A percentile compares a stretch with the other conserved stretches of the same genome.
Conservation (phyloP, 2,329 filamentous ascomycete species). For the Sphaerulina musiva region DNA sequence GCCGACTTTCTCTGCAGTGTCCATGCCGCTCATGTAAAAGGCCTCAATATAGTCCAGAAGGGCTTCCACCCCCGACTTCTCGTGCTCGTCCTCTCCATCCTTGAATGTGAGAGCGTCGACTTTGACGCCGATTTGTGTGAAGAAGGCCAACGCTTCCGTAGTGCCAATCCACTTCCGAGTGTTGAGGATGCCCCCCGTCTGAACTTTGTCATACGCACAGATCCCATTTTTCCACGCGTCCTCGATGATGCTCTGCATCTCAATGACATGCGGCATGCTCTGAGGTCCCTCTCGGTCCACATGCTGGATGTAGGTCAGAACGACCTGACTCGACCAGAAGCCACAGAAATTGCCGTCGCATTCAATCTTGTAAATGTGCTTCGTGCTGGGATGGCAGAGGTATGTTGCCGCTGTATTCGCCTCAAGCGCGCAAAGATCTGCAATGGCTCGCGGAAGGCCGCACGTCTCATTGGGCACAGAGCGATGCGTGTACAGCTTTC, state of each 20-base stretch:
- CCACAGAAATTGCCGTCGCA: constrained; percentile 87
- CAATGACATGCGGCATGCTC: constrained; percentile 65
- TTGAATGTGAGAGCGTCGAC: constrained; percentile 48
- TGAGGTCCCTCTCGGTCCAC: constrained; percentile 20
- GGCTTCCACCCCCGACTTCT: constrained; percentile 45
- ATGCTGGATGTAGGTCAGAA: constrained; percentile 65
- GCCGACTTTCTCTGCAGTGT: constrained; percentile 44
- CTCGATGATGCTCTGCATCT: constrained; percentile 82
- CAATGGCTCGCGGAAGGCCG: constrained; percentile 41
- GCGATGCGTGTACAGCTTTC: constrained; percentile 38
- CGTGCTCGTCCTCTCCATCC: constrained; percentile 36
- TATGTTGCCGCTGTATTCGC: constrained; percentile 62
- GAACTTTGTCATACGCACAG: constrained; percentile 63
- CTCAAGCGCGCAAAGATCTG: constrained; percentile 53
- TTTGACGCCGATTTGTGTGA: constrained; percentile 56
- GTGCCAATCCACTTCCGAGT: constrained; percentile 96
- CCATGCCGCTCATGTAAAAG: constrained; percentile 60
- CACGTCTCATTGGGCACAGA: constrained; percentile 42
- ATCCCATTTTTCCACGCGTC: constrained; percentile 80
- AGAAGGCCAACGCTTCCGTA: constrained; percentile 76
- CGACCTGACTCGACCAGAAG: constrained; percentile 91
- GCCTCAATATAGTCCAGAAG: constrained; percentile 63
- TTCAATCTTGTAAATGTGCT: constrained; percentile 76
- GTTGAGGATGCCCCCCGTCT: constrained; percentile 81
- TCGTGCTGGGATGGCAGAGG: constrained; percentile 67